Percentiles rank a stretch among this genome's conserved stretches.
Conservation (phyloP, 768 basidiomycete species). For the Chlorophyllum brunneum region DNA sequence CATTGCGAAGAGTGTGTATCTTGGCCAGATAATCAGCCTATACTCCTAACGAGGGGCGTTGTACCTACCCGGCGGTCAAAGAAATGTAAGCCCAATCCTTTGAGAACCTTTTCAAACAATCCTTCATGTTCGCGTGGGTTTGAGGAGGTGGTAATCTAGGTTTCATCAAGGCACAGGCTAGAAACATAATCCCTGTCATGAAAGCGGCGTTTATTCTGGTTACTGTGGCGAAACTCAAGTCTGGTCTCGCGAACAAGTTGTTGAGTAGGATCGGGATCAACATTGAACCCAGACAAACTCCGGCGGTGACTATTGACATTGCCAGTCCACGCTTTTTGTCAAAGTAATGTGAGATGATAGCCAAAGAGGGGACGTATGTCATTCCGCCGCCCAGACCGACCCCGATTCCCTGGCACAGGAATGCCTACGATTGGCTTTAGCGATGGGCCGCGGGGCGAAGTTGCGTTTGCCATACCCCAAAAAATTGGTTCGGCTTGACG, state of each 20-base stretch:
- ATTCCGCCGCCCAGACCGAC: conserved; percentile 39
- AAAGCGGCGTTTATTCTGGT: conserved; percentile 11
- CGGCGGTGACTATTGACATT: conserved; percentile 27
- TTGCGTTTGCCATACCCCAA: conserved; percentile 28
- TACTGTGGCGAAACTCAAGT: conserved; percentile 24
- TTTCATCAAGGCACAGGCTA: conserved; percentile 25
- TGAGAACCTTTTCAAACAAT: conserved; percentile 12
- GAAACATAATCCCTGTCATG: conserved; percentile 8
- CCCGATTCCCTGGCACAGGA: conserved; percentile 40
- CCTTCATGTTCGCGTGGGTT: conserved; percentile 11
- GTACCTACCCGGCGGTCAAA: conserved; percentile 14
- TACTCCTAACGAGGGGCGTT: too few relatives aligned
- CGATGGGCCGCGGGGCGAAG: not conserved
- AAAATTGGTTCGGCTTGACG: conserved; percentile 35
- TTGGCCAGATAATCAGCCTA: not conserved
- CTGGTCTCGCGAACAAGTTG: conserved; percentile 29
- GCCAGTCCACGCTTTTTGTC: conserved; percentile 33
- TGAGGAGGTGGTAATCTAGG: conserved; percentile 24
- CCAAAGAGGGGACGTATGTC: conserved; percentile 35
- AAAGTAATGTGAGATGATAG: conserved; percentile 41
- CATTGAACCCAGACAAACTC: conserved; percentile 20
- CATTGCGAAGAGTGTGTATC: conserved; percentile 16
- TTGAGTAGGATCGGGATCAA: conserved; percentile 48
- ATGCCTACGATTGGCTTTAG: conserved; percentile 23
- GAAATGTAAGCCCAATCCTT: conserved; percentile 16